These are phyloP conservation scores for Pittosporum tobira DNA, from an alignment of 129 eudicot genomes.

Conservation along the genomic window DNA sequence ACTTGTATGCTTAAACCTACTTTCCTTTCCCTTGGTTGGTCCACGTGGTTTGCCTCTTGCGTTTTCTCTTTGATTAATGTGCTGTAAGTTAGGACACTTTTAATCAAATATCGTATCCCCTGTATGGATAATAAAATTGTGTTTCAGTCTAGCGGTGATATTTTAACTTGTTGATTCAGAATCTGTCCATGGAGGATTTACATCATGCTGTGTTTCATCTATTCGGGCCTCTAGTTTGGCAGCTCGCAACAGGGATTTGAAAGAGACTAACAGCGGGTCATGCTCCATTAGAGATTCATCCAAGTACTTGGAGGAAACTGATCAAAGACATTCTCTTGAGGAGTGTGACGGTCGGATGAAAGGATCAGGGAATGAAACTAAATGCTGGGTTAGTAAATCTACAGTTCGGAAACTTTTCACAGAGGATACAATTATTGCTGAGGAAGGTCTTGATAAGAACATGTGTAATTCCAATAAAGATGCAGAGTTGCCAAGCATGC, in stretches of 20 bases:
- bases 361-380: slow-evolving; percentile 17
- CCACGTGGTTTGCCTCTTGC: no score
- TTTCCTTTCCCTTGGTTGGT: no score
- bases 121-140: no score
- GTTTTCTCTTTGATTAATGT: no score
- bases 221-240: slow-evolving; percentile 63
- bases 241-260: slow-evolving; percentile 36
- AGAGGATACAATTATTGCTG: slow-evolving; percentile 35
- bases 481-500: slow-evolving; percentile 14
- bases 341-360: slow-evolving; percentile 19
- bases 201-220: slow-evolving; percentile 62
- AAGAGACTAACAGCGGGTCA: slow-evolving; percentile 14
- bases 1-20: background rate
- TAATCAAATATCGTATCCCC: no score
- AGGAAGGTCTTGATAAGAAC: slow-evolving; percentile 21
- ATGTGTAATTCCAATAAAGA: slow-evolving; percentile 4
- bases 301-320: slow-evolving; percentile 19
- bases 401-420: slow-evolving; percentile 58
- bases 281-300: slow-evolving; percentile 15
- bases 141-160: background rate
- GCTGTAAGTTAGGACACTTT: background rate
- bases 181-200: slow-evolving; percentile 17
- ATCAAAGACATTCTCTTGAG: slow-evolving; percentile 17
- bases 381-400: slow-evolving; percentile 33
- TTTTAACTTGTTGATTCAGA: slow-evolving; percentile 23